Evolutionary conservation across 495 filamentous ascomycete species (phyloP).

Genomic region (Aspergillus sclerotiicarbonarius): DNA sequence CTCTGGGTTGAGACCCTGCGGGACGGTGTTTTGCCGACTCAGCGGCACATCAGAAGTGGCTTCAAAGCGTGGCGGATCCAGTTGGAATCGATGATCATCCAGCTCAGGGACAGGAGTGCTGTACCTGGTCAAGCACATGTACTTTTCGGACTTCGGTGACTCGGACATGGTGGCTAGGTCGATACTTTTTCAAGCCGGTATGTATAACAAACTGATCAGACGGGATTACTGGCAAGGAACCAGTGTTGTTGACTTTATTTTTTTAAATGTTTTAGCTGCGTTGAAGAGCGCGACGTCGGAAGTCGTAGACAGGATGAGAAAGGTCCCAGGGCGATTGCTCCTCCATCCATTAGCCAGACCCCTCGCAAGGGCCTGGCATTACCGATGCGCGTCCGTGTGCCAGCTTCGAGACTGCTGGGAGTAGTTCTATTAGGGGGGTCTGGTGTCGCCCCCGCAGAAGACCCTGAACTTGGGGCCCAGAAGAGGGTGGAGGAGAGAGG

Average conservation of each 20-base stretch:
- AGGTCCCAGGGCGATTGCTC: slow-evolving; percentile 34
- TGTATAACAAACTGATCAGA: neutral
- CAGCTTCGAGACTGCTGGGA: slow-evolving; percentile 28
- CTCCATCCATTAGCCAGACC: slow-evolving; percentile 51
- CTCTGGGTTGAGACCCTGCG: slow-evolving; percentile 27
- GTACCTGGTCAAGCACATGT: slow-evolving; percentile 55
- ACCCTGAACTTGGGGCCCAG: slow-evolving; percentile 87
- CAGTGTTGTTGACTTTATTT: slow-evolving; percentile 5
- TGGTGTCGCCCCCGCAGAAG: slow-evolving; percentile 93
- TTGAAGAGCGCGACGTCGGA: slow-evolving; percentile 13
- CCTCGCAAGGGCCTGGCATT: slow-evolving; percentile 47
- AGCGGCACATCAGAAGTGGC: slow-evolving; percentile 37
- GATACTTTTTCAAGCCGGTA: neutral
- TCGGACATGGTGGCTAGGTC: slow-evolving; percentile 54
- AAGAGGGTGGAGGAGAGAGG: slow-evolving; percentile 87
- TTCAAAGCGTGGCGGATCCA: slow-evolving; percentile 60
- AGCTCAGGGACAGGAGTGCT: slow-evolving; percentile 84
- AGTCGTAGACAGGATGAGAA: slow-evolving; percentile 31
- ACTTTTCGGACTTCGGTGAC: slow-evolving; percentile 59
- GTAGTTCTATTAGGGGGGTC: slow-evolving; percentile 89
- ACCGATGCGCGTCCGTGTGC: slow-evolving; percentile 43
- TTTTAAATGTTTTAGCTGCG: slow-evolving; percentile 5
- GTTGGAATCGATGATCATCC: slow-evolving; percentile 88
- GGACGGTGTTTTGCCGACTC: slow-evolving; percentile 39
- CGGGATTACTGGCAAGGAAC: neutral